These are phyloP conservation scores for Shiraia sp. DNA, from an alignment of 2,329 filamentous ascomycete genomes.

Conservation along the genomic window DNA sequence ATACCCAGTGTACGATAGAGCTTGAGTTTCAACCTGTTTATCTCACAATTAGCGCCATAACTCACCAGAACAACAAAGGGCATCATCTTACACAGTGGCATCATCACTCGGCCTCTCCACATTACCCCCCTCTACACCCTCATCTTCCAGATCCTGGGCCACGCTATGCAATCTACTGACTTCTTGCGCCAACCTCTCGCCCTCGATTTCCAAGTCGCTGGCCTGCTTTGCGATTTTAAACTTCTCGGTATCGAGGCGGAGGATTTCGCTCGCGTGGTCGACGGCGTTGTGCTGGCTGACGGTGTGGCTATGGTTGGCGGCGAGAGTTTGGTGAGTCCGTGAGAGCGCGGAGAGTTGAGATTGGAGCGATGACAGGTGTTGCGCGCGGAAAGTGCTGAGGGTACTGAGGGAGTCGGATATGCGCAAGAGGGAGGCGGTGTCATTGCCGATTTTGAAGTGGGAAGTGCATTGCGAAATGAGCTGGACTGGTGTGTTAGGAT, in stretches of 20 bases:
- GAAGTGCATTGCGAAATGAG: conserved; percentile 88
- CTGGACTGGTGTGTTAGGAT: conserved; percentile 50
- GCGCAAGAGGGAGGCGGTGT: conserved; percentile 81
- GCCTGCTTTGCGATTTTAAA: conserved; percentile 93
- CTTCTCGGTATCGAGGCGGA: conserved; percentile 87
- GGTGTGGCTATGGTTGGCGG: conserved; percentile 76
- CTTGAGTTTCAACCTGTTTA: conserved; percentile 74
- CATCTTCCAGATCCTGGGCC: conserved; percentile 80
- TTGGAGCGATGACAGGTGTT: conserved; percentile 60
- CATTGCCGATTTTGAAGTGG: conserved; percentile 93
- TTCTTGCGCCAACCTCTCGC: conserved; percentile 84
- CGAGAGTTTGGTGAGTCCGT: conserved; percentile 74
- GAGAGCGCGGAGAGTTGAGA: conserved; percentile 60
- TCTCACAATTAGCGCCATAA: background rate
- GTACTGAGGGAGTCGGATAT: conserved; percentile 82
- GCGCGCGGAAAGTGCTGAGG: conserved; percentile 80
- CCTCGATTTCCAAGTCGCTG: conserved; percentile 87
- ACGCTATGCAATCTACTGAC: conserved; percentile 73
- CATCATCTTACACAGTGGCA: conserved; percentile 50
- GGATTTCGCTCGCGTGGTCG: conserved; percentile 80
- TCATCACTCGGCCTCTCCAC: conserved; percentile 56
- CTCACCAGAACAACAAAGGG: background rate
- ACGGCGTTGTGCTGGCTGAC: conserved; percentile 74
- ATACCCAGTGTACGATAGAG: conserved; percentile 91
- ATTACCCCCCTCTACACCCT: conserved; percentile 77